A percentile compares a stretch with the other conserved stretches of the same genome.
These are phyloP conservation scores for Aspergillus neoniger DNA, from an alignment of 2,329 filamentous ascomycete genomes.

Conservation along the genomic window DNA sequence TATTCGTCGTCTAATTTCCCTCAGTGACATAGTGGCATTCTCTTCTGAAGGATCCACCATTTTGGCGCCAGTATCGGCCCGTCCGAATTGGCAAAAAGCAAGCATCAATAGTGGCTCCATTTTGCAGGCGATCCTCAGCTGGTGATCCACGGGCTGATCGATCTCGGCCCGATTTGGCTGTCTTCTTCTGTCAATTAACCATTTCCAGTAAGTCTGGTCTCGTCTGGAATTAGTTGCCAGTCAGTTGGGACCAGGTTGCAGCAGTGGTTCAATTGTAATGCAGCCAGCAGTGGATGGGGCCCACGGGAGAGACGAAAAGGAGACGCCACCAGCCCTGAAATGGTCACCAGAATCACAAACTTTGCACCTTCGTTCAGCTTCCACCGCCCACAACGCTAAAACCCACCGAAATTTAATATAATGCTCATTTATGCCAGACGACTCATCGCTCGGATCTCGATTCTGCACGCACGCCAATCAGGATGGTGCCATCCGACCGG, in stretches of 20 bases:
- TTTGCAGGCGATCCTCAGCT: constrained; percentile 3
- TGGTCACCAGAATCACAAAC: too few relatives aligned
- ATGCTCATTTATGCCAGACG: not conserved
- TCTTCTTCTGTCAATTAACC: too few relatives aligned
- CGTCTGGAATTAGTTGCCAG: too few relatives aligned
- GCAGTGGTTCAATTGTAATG: too few relatives aligned
- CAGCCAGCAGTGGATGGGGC: too few relatives aligned
- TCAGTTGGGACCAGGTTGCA: too few relatives aligned
- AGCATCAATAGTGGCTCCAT: constrained; percentile 3
- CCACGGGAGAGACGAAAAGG: too few relatives aligned
- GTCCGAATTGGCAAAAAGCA: not conserved
- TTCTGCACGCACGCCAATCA: not conserved
- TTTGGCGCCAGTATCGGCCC: constrained; percentile 8
- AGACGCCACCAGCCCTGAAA: too few relatives aligned
- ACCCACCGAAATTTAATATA: not conserved
- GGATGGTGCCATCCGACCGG: not conserved
- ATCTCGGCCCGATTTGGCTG: not conserved
- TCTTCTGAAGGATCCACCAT: not conserved
- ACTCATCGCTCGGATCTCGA: constrained; percentile 1
- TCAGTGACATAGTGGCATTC: not conserved
- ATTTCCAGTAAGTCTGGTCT: too few relatives aligned
- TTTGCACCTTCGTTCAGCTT: too few relatives aligned
- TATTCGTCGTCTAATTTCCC: too few relatives aligned
- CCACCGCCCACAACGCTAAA: too few relatives aligned
- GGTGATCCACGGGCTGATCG: not conserved